Evolutionary conservation across 805 yeast species (phyloP).

Genomic region (Candida nitratophila): DNA sequence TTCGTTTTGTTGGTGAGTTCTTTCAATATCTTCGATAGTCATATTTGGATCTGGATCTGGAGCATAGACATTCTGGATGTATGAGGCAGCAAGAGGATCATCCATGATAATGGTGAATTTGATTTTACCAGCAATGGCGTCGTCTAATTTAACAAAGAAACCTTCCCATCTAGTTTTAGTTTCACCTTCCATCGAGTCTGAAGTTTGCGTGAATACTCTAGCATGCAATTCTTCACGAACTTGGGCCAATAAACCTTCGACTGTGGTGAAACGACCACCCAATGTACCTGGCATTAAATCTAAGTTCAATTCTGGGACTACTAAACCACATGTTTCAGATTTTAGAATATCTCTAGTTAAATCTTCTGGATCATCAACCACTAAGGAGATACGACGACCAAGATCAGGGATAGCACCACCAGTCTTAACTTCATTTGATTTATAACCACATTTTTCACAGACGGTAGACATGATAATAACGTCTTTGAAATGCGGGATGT

Average conservation of each 20-base stretch:
- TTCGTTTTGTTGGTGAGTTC: conserved; percentile 86
- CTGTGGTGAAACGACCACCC: conserved; percentile 96
- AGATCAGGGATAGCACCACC: conserved; percentile 92
- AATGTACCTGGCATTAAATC: conserved; percentile 94
- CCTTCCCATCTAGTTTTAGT: conserved; percentile 76
- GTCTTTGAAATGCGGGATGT: conserved; percentile 96
- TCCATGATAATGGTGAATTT: conserved; percentile 83
- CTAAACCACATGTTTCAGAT: conserved; percentile 86
- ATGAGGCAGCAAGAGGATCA: conserved; percentile 93
- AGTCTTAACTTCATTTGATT: conserved; percentile 95
- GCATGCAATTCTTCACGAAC: conserved; percentile 83
- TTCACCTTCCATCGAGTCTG: conserved; percentile 83
- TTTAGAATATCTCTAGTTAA: conserved; percentile 90
- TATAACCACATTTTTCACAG: conserved; percentile 90
- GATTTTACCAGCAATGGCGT: conserved; percentile 74
- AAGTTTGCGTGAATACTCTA: conserved; percentile 77
- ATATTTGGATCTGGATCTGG: conserved; percentile 98
- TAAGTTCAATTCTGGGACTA: conserved; percentile 79
- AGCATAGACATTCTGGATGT: conserved; percentile 96
- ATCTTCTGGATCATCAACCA: conserved; percentile 85
- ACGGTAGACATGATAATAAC: conserved; percentile 94
- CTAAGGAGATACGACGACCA: conserved; percentile 69
- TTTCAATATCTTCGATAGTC: conserved; percentile 83
- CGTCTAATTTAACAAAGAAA: conserved; percentile 67
- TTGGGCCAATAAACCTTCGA: conserved; percentile 87